Evolutionary conservation across 2,329 filamentous ascomycete species (phyloP), one percentile per base, ranked within the genome.

Genomic region (Cladophialophora bantiana): DNA sequence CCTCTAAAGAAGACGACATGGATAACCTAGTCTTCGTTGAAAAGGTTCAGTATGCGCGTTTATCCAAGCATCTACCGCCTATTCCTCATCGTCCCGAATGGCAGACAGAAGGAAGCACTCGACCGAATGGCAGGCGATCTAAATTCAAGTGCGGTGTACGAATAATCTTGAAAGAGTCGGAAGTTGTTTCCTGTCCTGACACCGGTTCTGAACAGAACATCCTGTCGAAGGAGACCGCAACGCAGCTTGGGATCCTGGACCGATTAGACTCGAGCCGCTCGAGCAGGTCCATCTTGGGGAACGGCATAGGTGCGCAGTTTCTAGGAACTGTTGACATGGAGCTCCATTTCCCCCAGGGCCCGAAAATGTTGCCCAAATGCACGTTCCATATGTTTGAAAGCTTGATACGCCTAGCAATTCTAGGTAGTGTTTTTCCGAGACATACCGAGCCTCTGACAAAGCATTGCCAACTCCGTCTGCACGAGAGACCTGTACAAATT

Each of bases 371-470:
- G 18, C 2, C 34, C 35, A 57, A 10, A 38, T 57, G 54, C 31
- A 57, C 6, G 35, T 57, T 57, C 31, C 54, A 57, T 38, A 7
- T 57, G 10, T 57, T 57, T 35, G 54, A 57, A 31, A 57, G 54
- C 18, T 20, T 57, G 31, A 57, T 57, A 10, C 54, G 31, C 1
- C 54, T 7, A 1, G 54, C 35, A 12, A 31, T 57, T 13, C 35
- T 57, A 9, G 31, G 54, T 38, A 31, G 54, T 35, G n/a, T 31
- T 12, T 57, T 57, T 26, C 31, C 6, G 15, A 57, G 54, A 35
- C 2, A 35, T 13, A 35, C 54, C 31, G 54, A 57, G 26, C 4
- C 54, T 57, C 26, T 35, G 31, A 57, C 54, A 34, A 57, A 57
- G 35, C 12, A 35, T 38, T 3, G 54, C 13, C 18, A 6, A 12